Evolutionary conservation across 1,284 basidiomycete species (phyloP).

Genomic region (Ceratobasidium sp.): DNA sequence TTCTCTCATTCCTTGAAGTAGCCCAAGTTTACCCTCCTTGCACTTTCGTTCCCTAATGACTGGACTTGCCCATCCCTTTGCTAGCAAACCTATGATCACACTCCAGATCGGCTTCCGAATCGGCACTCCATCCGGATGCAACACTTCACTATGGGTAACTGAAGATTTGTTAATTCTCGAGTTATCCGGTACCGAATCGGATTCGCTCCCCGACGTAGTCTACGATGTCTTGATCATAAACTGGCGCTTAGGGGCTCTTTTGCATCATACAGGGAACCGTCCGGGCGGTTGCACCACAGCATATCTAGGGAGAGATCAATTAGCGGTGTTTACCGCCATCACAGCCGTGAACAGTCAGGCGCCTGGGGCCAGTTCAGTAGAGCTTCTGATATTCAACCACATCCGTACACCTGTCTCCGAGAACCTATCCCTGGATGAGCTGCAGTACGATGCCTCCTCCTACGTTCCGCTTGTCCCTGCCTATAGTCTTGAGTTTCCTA

Average conservation of each 20-base stretch:
- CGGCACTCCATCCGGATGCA: background rate
- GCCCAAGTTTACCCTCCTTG: background rate
- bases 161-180: slow-evolving; percentile 3
- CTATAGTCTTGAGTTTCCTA: slow-evolving; percentile 10
- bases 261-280: background rate
- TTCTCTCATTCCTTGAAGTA: background rate
- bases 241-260: slow-evolving; percentile 5
- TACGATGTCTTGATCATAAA: background rate
- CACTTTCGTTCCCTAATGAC: slow-evolving; percentile 1
- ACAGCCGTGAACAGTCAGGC: background rate
- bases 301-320: background rate
- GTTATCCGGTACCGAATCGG: too few relatives aligned
- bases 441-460: background rate
- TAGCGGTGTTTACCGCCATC: background rate
- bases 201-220: background rate
- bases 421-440: too few relatives aligned
- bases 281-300: slow-evolving; percentile 2
- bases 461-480: background rate
- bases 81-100: background rate
- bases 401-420: too few relatives aligned
- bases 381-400: too few relatives aligned
- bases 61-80: slow-evolving; percentile 17
- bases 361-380: background rate
- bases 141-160: background rate
- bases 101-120: background rate